Conservation (phyloP, 164 flowering plant genomes). For the Umbellularia californica region DNA sequence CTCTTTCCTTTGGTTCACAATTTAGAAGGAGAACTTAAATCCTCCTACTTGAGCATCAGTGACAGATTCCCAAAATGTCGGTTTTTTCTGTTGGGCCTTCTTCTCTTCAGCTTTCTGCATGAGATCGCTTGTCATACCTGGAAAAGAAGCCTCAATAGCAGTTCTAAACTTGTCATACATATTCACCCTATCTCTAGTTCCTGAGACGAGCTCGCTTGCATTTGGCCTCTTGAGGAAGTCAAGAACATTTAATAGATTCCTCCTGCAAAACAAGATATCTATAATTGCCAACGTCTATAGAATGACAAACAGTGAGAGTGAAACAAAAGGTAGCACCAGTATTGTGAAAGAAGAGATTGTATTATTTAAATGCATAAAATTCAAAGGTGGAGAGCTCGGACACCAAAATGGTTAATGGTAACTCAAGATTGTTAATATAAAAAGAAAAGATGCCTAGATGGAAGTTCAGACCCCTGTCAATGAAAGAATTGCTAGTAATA, state of each 20-base stretch:
- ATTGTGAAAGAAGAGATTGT: not conserved
- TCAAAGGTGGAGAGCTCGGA: not conserved
- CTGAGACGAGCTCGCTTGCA: conserved; percentile 85
- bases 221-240: conserved; percentile 89
- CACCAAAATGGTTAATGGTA: not conserved
- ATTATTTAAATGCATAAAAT: not conserved
- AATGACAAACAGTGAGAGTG: not conserved
- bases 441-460: not conserved
- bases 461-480: not conserved
- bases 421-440: not conserved
- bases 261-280: conserved; percentile 42
- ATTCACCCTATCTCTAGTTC: conserved; percentile 84
- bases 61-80: conserved; percentile 85
- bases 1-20: not conserved
- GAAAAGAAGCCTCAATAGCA: conserved; percentile 63
- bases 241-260: conserved; percentile 84
- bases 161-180: conserved; percentile 74
- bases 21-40: conserved; percentile 80
- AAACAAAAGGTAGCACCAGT: not conserved
- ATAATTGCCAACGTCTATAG: not conserved
- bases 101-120: conserved; percentile 55
- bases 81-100: conserved; percentile 46
- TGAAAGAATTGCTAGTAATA: not conserved
- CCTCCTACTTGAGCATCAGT: conserved; percentile 73
- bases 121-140: conserved; percentile 66